Evolutionary conservation across 1,284 basidiomycete genomes (phyloP).

Genomic region (Austroboletus novae-zelandiae): DNA sequence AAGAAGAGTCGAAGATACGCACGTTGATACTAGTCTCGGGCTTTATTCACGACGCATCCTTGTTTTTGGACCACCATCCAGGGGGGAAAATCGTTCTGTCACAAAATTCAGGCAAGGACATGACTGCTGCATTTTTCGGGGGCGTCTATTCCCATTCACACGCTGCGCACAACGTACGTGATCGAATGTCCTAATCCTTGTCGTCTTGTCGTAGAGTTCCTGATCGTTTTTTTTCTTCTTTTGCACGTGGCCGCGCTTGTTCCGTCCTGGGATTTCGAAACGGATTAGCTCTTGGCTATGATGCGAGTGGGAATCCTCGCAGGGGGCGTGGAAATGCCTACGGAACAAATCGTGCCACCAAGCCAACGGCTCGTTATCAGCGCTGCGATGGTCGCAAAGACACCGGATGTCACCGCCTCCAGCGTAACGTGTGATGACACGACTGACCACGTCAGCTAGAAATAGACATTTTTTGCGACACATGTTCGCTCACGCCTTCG

Average conservation of each 20-base stretch:
- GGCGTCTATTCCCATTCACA: constrained; percentile 83
- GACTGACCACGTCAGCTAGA: neutral
- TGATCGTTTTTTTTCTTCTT: constrained; percentile 1
- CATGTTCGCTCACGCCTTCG: constrained; percentile 6
- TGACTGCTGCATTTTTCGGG: constrained; percentile 82
- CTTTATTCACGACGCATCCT: constrained; percentile 83
- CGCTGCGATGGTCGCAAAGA: constrained; percentile 6
- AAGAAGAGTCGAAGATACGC: constrained; percentile 62
- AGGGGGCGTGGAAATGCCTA: constrained; percentile 62
- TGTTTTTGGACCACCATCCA: constrained; percentile 79
- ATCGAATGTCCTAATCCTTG: neutral
- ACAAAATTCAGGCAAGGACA: constrained; percentile 73
- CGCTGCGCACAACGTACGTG: constrained; percentile 75
- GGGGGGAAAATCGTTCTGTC: constrained; percentile 69
- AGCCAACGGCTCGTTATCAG: constrained; percentile 37
- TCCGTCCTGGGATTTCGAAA: neutral
- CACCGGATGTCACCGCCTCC: neutral
- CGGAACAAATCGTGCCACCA: constrained; percentile 35
- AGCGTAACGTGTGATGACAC: neutral
- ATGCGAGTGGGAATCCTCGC: constrained; percentile 79
- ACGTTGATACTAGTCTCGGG: constrained; percentile 76
- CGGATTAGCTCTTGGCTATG: constrained; percentile 66
- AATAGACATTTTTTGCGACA: neutral
- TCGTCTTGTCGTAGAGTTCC: neutral
- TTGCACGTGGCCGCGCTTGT: neutral